Base-by-base conservation (phyloP, 208 protist species). In the Acanthamoeba triangularis region DNA sequence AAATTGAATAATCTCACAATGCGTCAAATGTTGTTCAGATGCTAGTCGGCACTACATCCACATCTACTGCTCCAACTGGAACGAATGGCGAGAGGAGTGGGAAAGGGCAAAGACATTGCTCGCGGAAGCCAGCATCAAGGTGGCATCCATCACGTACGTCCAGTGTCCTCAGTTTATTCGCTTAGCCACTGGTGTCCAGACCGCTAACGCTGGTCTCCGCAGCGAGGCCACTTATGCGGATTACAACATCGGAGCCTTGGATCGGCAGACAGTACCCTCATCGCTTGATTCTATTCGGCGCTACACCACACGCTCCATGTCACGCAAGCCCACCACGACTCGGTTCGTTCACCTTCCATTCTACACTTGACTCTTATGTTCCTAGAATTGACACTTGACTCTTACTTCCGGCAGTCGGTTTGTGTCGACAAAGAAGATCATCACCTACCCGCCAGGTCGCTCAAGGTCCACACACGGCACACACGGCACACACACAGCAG, bases 1-100 rank as follows among this genome's bases (percentile, higher is more conserved):
- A 18, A 16, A 7, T 16, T 59, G 52, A 18, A 59, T 25, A 25
- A 35, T 25, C 33, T 35, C 4, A 30, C 41, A 30, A 41, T 78
- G 33, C 69, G 4, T 44, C n/a, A 2, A 25, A 3, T 25, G 16
- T 14, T 8, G 18, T 2, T 47, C 78, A 87, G 78, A 87, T 30
- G 47, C 20, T 35, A 87, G 5, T 37, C 49, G 49, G 18, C 78
- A 59, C 30, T 87, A 59, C 56, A 87, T 87, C 23, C 78, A 87
- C 78, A 87, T 87, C 25, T 59, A 87, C 78, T 87, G 78, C 49
- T 59, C 11, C 23, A 87, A 59, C 49, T 0, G 54, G 47, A 41
- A 87, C 49, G 78, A 87, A 28, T 87, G 78, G 78, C 18, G n/a
- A 13, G 78, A 87, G 30, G 78, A 87, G 78, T 87, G 78, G 78